Evolutionary conservation across 257 asterid species (phyloP).

Genomic region (Solanum pimpinellifolium): DNA sequence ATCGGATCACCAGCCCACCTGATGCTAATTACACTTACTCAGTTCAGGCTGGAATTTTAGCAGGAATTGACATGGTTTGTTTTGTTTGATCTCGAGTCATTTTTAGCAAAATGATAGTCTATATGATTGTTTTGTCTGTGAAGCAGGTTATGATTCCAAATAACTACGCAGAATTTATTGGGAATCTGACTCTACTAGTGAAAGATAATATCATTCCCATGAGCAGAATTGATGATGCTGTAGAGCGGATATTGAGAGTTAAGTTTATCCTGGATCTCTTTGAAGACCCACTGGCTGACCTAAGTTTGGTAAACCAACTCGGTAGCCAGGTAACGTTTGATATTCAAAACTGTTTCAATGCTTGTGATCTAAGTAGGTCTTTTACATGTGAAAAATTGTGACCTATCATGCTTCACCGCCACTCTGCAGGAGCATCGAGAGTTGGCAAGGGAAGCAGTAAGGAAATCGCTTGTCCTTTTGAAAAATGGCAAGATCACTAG

Average conservation of each 20-base stretch:
- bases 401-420: neutral
- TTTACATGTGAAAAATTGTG: neutral
- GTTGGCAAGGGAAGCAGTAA: conserved; percentile 33
- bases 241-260: conserved; percentile 28
- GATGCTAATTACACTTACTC: conserved; percentile 15
- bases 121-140: neutral
- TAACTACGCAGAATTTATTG: conserved; percentile 19
- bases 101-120: neutral
- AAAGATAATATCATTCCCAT: conserved; percentile 21
- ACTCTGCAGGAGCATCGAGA: conserved; percentile 18
- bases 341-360: neutral
- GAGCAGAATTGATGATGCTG: conserved; percentile 40
- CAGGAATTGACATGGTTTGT: conserved; percentile 22
- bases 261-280: conserved; percentile 27
- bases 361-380: neutral
- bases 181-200: conserved; percentile 16
- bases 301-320: conserved; percentile 16
- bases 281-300: conserved; percentile 32
- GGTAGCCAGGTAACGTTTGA: conserved; percentile 24
- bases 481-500: conserved; percentile 16
- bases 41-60: conserved; percentile 12
- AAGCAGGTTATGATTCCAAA: conserved; percentile 34
- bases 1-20: conserved; percentile 5
- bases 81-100: neutral
- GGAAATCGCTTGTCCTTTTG: conserved; percentile 29